Evolutionary conservation across 164 flowering plant species (phyloP), one percentile per base, ranked within the genome.

Genomic region (Vitis riparia): DNA sequence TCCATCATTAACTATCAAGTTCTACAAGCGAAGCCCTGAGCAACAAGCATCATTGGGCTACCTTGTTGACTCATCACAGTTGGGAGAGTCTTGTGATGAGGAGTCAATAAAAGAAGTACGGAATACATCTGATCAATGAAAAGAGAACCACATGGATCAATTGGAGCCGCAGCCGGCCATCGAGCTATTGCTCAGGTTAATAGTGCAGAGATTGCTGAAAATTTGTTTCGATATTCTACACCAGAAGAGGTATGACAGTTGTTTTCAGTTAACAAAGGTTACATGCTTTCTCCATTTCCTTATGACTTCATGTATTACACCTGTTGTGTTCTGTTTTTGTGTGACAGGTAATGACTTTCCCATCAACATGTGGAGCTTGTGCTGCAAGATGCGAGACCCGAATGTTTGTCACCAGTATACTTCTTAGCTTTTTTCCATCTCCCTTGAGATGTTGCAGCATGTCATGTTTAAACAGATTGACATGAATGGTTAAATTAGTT

Each of bases 331-430:
- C 64, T 10, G 23, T 17, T 37, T 53, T 62, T 68, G 11, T 75
- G 72, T 76, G 37, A 61, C 75, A 94, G 99, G 99, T 95, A 71
- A 93, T 93, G 97, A 86, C 87, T 48, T 95, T 95, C 73, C 98
- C 99, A 66, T 81, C 99, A 65, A 95, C 99, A 13, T 95, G 99
- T 78, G 98, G 99, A 79, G 80, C 86, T 65, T 95, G 99, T 85
- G 84, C 84, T 11, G 44, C 67, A 13, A 80, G 62, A 50, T 90
- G 97, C 74, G 99, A 91, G 77, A 90, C 97, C 68, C 80, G 93
- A 69, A 95, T 95, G 99, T 93, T 76, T 72, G 84, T 91, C 11
- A 91, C 95, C 59, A 86, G 98, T 94, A 94, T 94, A 97, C 97
- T 89, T 75, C 1, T 16, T 23, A 44, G 37, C 5, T 30, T 7